Percentiles rank a stretch among this genome's conserved stretches.
Conservation (phyloP, 2,329 filamentous ascomycete species). For the Beauveria caledonica region DNA sequence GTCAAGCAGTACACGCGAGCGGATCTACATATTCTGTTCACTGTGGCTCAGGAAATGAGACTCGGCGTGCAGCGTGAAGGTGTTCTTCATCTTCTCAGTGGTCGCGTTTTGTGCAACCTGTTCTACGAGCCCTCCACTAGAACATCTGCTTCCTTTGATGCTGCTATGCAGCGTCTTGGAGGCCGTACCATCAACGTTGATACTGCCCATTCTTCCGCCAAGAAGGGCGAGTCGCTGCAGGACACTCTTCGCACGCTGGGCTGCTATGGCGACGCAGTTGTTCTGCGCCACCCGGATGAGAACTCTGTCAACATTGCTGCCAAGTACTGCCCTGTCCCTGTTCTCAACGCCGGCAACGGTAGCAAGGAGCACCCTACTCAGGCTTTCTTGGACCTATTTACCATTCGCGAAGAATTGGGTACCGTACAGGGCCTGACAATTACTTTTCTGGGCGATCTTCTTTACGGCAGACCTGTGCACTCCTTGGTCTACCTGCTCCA, state of each 20-base stretch:
- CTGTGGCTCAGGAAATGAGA: slow-evolving; percentile 95
- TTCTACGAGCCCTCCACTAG: slow-evolving; percentile 98
- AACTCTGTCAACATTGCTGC: slow-evolving; percentile 72
- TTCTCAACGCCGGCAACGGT: slow-evolving; percentile 97
- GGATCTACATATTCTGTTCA: slow-evolving; percentile 90
- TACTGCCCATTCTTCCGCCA: slow-evolving; percentile 76
- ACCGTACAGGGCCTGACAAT: slow-evolving; percentile 93
- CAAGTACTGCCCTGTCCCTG: slow-evolving; percentile 80
- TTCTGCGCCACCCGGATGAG: slow-evolving; percentile 88
- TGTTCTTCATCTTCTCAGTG: slow-evolving; percentile 77
- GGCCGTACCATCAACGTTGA: slow-evolving; percentile 76
- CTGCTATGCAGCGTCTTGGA: slow-evolving; percentile 95
- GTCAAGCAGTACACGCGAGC: slow-evolving; percentile 83
- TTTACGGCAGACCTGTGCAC: slow-evolving; percentile 90
- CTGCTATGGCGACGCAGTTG: slow-evolving; percentile 90
- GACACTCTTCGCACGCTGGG: slow-evolving; percentile 90
- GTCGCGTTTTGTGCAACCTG: slow-evolving; percentile 79
- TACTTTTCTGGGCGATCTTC: slow-evolving; percentile 89
- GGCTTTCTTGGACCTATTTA: slow-evolving; percentile 95
- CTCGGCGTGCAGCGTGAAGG: slow-evolving; percentile 89
- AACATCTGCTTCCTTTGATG: slow-evolving; percentile 92
- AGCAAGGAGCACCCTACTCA: slow-evolving; percentile 95
- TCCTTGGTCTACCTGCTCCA: slow-evolving; percentile 88
- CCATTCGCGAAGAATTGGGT: slow-evolving; percentile 93
- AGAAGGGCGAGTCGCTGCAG: slow-evolving; percentile 90